A percentile compares a stretch with the other conserved stretches of the same genome.
These are phyloP conservation scores for Coemansia sp. DNA, from an alignment of 192 early-diverging fungal genomes.

Conservation along the genomic window DNA sequence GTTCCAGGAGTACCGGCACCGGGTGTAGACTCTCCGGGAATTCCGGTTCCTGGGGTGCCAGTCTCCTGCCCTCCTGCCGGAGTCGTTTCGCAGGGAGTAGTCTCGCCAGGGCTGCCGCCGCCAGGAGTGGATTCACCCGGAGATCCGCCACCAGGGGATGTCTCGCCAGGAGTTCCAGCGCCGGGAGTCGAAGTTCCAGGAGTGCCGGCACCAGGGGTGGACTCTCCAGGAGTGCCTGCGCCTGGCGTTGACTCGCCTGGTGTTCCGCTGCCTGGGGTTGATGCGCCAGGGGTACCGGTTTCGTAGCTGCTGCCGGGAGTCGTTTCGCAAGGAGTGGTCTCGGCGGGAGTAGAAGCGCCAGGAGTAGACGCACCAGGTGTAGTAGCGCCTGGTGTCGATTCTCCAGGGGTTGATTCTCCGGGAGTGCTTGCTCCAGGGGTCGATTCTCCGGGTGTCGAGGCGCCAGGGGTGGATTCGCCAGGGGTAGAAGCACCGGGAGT, in stretches of 20 bases:
- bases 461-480: constrained; percentile 18
- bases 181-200: constrained; percentile 7
- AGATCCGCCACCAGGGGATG: constrained; percentile 15
- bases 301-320: not conserved
- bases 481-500: constrained; percentile 15
- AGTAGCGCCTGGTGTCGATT: constrained; percentile 8
- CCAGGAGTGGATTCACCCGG: constrained; percentile 3
- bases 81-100: constrained; percentile 3
- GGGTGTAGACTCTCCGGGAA: constrained; percentile 12
- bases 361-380: constrained; percentile 5
- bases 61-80: constrained; percentile 4
- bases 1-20: constrained; percentile 15
- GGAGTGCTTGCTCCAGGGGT: too few relatives aligned
- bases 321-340: constrained; percentile 7
- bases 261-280: not conserved
- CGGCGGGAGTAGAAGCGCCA: constrained; percentile 17
- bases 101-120: constrained; percentile 1
- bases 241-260: constrained; percentile 9
- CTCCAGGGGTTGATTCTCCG: constrained; percentile 5
- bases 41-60: constrained; percentile 7
- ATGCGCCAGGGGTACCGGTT: not conserved
- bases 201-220: constrained; percentile 3
- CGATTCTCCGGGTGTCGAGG: too few relatives aligned
- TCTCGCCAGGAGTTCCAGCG: constrained; percentile 8
- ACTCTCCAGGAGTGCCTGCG: constrained; percentile 11